Base-by-base conservation (phyloP, 805 yeast species). In the Myxozyma geophila region DNA sequence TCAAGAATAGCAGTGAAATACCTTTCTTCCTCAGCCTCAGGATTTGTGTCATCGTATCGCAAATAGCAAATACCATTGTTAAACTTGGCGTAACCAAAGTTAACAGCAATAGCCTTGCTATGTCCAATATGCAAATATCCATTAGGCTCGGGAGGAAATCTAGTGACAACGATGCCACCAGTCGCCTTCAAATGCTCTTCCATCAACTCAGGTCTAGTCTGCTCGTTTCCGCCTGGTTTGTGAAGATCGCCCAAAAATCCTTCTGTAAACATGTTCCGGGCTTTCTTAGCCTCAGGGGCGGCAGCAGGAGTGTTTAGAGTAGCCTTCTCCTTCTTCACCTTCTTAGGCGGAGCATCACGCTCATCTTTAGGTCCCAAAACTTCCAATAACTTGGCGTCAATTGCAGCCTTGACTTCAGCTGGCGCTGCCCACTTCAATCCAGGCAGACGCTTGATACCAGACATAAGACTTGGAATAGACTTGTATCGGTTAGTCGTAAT, bases 131-230 rank as follows among this genome's bases (percentile, higher is more conserved):
- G 99, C 74, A 95, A 82, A 75, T 87, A 95, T 71, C 99, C 99
- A 78, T 96, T 93, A 48, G 99, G 99, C 79, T 95, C 99, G 6
- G 99, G 99, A 53, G 99, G 99, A 79, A 95, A 95, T 75, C 99
- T 86, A 2, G 99, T 95, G 71, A 84, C 86, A 36, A 93, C 98
- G 73, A 83, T 82, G 53, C 97, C 96, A 44, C 84, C 82, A 40
- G 96, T 90, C 68, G 85, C 85, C 61, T 82, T 84, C 71, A 91
- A 80, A 76, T 95, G 99, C 69, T 85, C 88, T 68, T 81, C 81
- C 88, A 90, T 87, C 63, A 90, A 81, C 73, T 91, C 96, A 41
- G 96, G 95, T 76, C 82, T 87, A 69, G 84, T 88, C 80, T 95
- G 99, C 43, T 93, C 92, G 75, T 93, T 93, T 75, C 87, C 97